Conservation (phyloP, 805 yeast genomes). For the Yarrowia phangngaensis region DNA sequence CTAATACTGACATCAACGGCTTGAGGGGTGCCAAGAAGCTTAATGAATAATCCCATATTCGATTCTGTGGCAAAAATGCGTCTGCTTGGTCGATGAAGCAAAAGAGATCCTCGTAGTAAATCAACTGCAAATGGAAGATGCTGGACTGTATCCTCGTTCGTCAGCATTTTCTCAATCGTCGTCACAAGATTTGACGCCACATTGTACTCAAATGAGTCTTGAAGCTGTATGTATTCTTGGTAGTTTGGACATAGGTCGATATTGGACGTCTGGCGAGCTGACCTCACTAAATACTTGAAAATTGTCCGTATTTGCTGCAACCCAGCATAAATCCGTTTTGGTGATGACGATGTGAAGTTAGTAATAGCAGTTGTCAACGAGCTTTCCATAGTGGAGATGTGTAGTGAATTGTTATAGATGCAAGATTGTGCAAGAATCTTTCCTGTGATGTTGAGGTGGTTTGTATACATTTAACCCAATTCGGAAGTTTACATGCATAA, state of each 20-base stretch:
- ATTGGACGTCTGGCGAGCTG: constrained; percentile 1
- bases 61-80: constrained; percentile 48
- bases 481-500: too few species aligned
- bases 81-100: constrained; percentile 57
- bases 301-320: constrained; percentile 12
- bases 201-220: constrained; percentile 54
- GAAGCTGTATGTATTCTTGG: constrained; percentile 35
- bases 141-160: constrained; percentile 11
- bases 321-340: constrained; percentile 17
- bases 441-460: too few species aligned
- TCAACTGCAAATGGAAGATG: constrained; percentile 34
- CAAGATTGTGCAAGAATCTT: too few species aligned
- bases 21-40: constrained; percentile 31
- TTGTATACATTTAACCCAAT: too few species aligned
- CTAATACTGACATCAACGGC: constrained; percentile 47
- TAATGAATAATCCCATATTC: constrained; percentile 39
- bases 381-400: constrained; percentile 4
- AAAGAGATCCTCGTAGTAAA: constrained; percentile 55
- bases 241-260: constrained; percentile 6
- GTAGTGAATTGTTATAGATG: background rate
- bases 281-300: constrained; percentile 5
- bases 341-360: constrained; percentile 13
- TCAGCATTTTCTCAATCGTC: constrained; percentile 31
- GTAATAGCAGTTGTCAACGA: constrained; percentile 9
- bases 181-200: constrained; percentile 43